Evolutionary conservation across 2,329 filamentous ascomycete species (phyloP).

Genomic region (Aplosporella prunicola): DNA sequence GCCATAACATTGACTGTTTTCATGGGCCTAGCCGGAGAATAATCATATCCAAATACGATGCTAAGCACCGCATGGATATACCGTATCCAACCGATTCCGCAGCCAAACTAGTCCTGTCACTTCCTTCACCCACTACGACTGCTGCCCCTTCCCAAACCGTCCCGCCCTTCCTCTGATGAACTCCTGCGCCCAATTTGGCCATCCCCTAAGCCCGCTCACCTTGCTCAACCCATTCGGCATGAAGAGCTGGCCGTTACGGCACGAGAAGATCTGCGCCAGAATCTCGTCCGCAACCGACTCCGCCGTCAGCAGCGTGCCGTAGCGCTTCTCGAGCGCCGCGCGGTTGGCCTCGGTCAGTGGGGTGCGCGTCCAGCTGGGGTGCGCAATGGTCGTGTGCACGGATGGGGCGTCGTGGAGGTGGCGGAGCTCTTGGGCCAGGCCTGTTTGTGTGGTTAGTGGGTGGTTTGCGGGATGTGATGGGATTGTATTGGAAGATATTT

Average conservation of each 20-base stretch:
- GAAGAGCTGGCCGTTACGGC: slow-evolving; percentile 32
- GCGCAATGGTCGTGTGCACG: slow-evolving; percentile 34
- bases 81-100: too few relatives aligned
- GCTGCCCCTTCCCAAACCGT: background rate
- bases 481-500: slow-evolving; percentile 12
- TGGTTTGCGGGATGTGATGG: background rate
- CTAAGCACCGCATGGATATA: too few relatives aligned
- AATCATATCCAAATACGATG: too few relatives aligned
- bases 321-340: slow-evolving; percentile 20
- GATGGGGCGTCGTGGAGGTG: slow-evolving; percentile 30
- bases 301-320: slow-evolving; percentile 28
- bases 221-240: slow-evolving; percentile 19
- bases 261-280: slow-evolving; percentile 31
- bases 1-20: too few relatives aligned
- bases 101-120: too few relatives aligned
- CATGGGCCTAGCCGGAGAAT: too few relatives aligned
- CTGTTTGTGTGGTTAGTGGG: slow-evolving; percentile 8
- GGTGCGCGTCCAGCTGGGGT: slow-evolving; percentile 35
- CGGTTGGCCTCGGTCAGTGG: slow-evolving; percentile 27
- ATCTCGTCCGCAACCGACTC: slow-evolving; percentile 32
- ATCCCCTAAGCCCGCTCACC: slow-evolving; percentile 31
- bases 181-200: slow-evolving; percentile 43
- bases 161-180: slow-evolving; percentile 13
- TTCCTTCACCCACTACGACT: too few relatives aligned
- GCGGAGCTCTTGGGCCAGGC: slow-evolving; percentile 31